phyloP scores from a whole-genome alignment of 768 basidiomycete species.

The Gloeophyllum trabeum region DNA sequence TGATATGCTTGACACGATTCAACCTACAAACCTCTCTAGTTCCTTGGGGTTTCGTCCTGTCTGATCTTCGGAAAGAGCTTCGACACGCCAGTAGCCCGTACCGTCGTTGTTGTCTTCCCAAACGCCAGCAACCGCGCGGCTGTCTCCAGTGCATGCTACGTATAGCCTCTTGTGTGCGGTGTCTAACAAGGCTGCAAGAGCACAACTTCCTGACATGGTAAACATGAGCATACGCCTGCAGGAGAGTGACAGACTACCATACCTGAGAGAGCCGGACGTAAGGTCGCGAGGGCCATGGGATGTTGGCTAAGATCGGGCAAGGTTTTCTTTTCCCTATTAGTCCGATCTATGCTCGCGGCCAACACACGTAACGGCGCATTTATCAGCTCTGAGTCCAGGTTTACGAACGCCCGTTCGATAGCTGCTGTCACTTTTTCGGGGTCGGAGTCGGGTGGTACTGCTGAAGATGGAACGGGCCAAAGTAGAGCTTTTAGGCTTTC shows the following conservation, averaged over 20 bases:
- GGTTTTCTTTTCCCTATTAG: constrained; percentile 33
- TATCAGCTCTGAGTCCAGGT: constrained; percentile 79
- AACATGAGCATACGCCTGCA: constrained; percentile 7
- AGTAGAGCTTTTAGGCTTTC: constrained; percentile 27
- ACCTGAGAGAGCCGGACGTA: constrained; percentile 81
- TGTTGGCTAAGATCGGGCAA: constrained; percentile 62
- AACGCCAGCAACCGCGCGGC: constrained; percentile 89
- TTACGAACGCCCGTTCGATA: constrained; percentile 66
- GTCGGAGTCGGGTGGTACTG: constrained; percentile 28
- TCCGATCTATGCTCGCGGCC: constrained; percentile 40
- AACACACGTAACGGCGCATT: constrained; percentile 69
- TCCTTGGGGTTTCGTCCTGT: constrained; percentile 88
- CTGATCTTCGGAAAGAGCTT: constrained; percentile 93
- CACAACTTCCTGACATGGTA: constrained; percentile 64
- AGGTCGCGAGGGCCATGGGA: constrained; percentile 56
- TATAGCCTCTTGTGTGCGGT: constrained; percentile 75
- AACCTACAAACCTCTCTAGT: constrained; percentile 52
- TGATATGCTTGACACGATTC: background rate
- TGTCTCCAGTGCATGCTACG: constrained; percentile 88
- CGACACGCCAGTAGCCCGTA: constrained; percentile 76
- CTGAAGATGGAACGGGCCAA: constrained; percentile 17
- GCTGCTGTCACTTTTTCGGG: constrained; percentile 49
- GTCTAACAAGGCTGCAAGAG: constrained; percentile 81
- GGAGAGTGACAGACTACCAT: constrained; percentile 4
- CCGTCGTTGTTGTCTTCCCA: constrained; percentile 64